A percentile compares a stretch with the other conserved stretches of the same genome.
These are phyloP conservation scores for Monosporascus sp. DNA, from an alignment of 2,329 filamentous ascomycete species.

Conservation along the genomic window DNA sequence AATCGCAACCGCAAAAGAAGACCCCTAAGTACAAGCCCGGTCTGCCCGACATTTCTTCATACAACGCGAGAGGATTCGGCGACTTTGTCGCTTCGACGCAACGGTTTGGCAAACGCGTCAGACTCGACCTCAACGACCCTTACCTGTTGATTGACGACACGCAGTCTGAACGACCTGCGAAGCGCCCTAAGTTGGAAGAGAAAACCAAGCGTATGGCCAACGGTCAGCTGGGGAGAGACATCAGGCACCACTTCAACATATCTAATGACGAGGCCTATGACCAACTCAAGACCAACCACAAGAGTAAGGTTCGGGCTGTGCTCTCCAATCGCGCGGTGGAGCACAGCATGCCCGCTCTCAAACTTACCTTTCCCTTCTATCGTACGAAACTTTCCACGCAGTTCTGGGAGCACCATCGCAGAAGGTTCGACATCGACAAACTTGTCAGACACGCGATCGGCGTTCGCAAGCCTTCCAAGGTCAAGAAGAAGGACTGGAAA, in stretches of 20 bases:
- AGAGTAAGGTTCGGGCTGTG: slow-evolving; percentile 90
- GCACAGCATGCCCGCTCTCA: slow-evolving; percentile 86
- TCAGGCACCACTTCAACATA: slow-evolving; percentile 83
- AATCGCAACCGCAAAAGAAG: slow-evolving; percentile 59
- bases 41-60: slow-evolving; percentile 51
- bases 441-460: slow-evolving; percentile 22
- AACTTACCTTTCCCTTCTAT: slow-evolving; percentile 94
- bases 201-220: slow-evolving; percentile 63
- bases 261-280: slow-evolving; percentile 97
- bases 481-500: slow-evolving; percentile 79
- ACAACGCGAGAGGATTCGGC: slow-evolving; percentile 68
- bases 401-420: slow-evolving; percentile 62
- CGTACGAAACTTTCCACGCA: slow-evolving; percentile 72
- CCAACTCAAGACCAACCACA: slow-evolving; percentile 90
- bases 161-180: slow-evolving; percentile 56
- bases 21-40: slow-evolving; percentile 54
- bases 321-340: slow-evolving; percentile 90
- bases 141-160: slow-evolving; percentile 77
- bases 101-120: slow-evolving; percentile 69
- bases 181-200: slow-evolving; percentile 50
- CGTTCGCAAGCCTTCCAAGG: slow-evolving; percentile 50
- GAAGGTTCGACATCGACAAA: slow-evolving; percentile 65
- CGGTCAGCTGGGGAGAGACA: slow-evolving; percentile 64
- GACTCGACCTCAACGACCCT: slow-evolving; percentile 83
- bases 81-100: slow-evolving; percentile 71